Base-by-base conservation (phyloP, 2,329 filamentous ascomycete species). In the Neofusicoccum kwambonambiense region DNA sequence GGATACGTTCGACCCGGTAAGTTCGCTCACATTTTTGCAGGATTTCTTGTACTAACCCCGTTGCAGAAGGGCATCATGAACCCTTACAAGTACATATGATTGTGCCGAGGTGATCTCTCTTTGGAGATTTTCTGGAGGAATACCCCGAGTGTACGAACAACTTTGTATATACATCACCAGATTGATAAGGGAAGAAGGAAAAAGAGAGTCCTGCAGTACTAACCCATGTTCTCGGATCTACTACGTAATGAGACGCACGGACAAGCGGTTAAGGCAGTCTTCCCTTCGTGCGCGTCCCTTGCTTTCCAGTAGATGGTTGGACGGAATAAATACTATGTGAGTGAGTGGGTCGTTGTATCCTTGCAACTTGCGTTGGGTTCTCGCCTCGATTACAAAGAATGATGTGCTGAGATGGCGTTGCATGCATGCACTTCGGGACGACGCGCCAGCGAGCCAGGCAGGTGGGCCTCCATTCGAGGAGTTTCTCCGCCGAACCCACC, bases 51-150 rank as follows among this genome's bases (percentile, higher is more conserved):
- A 41, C 71, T 76, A 64, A 77, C 65, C 19, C 35, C 5, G 0
- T 17, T 44, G 37, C 70, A 96, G 92, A 97, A 97, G 71, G 93
- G 93, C 54, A 98, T 98, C 79, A 96, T 98, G 92, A 98, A 97
- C 80, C 94, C 94, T 0, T 98, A 98, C 83, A 98, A 98, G 81
- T 98, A 97, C 77, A 90, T 98, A 70, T 83, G 31, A 22, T 31
- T 31, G 4, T 31, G 27, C 27, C 6, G 27, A 31, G 27, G 27
- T 31, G 27, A 7, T 7, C 27, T 31, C 39, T 41, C 11, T 41
- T 41, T 11, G 12, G 39, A 15, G 39, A 12, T 11, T 41, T 12
- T 41, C 15, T 41, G 11, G 11, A 11, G 15, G 11, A 41, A 41
- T 41, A 41, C 39, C 15, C 39, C 39, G 39, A 41, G 15, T 41